A percentile compares a stretch with the other conserved stretches of the same genome.
Conservation (phyloP, 2,329 filamentous ascomycete genomes). For the Allantophomopsis cytisporea region DNA sequence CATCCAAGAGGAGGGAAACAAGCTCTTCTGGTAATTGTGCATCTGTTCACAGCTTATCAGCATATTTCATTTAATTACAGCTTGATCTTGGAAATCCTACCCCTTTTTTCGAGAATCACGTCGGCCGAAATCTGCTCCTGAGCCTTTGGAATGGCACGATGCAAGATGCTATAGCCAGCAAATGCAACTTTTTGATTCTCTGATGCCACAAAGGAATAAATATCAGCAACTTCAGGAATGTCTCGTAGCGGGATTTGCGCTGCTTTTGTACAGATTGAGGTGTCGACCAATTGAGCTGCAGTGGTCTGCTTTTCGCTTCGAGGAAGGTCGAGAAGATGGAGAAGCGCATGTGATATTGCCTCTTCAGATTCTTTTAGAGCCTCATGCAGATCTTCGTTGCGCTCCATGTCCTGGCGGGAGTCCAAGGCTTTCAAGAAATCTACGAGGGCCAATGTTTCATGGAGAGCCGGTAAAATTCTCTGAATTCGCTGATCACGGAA, state of each 20-base stretch:
- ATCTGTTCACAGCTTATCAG: constrained; percentile 19
- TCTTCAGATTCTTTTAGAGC: constrained; percentile 48
- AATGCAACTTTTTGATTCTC: constrained; percentile 65
- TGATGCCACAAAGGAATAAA: constrained; percentile 67
- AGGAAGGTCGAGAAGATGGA: constrained; percentile 46
- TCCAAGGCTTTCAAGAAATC: constrained; percentile 42
- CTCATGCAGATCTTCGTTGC: constrained; percentile 76
- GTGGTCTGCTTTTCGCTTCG: constrained; percentile 32
- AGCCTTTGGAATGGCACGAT: constrained; percentile 60
- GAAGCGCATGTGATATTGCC: constrained; percentile 39
- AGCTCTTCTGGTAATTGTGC: constrained; percentile 74
- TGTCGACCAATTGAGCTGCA: constrained; percentile 63
- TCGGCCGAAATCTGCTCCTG: constrained; percentile 80
- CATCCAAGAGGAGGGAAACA: constrained; percentile 67
- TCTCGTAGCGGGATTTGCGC: constrained; percentile 47
- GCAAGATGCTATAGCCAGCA: constrained; percentile 68
- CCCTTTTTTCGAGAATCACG: constrained; percentile 53
- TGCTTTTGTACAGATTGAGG: constrained; percentile 57
- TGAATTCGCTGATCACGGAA: constrained; percentile 17
- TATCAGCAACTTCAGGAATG: constrained; percentile 48
- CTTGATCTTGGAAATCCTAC: constrained; percentile 16
- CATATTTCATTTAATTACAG: background rate
- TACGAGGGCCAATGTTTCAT: constrained; percentile 62
- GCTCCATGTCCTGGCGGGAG: constrained; percentile 34
- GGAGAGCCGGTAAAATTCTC: constrained; percentile 43